Percentiles rank a stretch among this genome's conserved stretches.
phyloP scores from a whole-genome alignment of 768 basidiomycete genomes.

The Megacollybia marginata region DNA sequence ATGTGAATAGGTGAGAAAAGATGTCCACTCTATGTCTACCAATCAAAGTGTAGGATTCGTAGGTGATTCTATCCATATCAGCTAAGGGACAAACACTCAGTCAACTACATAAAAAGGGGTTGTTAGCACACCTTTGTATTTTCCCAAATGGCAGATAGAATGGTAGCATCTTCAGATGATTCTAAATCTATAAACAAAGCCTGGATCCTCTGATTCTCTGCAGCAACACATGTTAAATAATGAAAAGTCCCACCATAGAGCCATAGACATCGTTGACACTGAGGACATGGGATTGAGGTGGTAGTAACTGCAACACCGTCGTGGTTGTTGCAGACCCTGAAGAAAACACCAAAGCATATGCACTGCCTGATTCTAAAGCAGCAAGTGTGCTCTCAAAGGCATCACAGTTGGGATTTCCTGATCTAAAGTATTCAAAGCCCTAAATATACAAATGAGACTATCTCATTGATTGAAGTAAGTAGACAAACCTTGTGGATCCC shows the following conservation, averaged over 20 bases:
- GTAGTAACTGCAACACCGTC: conserved; percentile 70
- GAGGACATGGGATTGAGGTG: conserved; percentile 70
- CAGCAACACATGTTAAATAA: conserved; percentile 63
- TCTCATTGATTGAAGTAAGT: no score
- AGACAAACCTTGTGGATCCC: conserved; percentile 65
- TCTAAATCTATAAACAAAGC: conserved; percentile 82
- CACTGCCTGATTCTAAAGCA: conserved; percentile 68
- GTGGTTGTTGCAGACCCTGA: conserved; percentile 86
- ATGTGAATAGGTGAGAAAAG: conserved; percentile 54
- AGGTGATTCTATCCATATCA: conserved; percentile 92
- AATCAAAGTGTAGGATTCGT: conserved; percentile 94
- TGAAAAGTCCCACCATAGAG: conserved; percentile 88
- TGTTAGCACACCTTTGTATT: conserved; percentile 69
- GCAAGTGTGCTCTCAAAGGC: conserved; percentile 76
- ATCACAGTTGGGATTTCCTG: conserved; percentile 81
- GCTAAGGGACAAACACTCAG: conserved; percentile 27
- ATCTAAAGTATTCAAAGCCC: conserved; percentile 91
- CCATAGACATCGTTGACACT: conserved; percentile 93
- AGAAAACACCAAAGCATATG: conserved; percentile 69
- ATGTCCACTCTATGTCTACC: conserved; percentile 71
- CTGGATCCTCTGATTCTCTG: conserved; percentile 56
- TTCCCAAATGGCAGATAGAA: conserved; percentile 56
- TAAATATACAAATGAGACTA: conserved; percentile 13
- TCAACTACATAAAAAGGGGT: neutral
- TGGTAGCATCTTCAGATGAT: conserved; percentile 50